Evolutionary conservation across 2,329 filamentous ascomycete genomes (phyloP).

Genomic region (Fusarium kyushuense): DNA sequence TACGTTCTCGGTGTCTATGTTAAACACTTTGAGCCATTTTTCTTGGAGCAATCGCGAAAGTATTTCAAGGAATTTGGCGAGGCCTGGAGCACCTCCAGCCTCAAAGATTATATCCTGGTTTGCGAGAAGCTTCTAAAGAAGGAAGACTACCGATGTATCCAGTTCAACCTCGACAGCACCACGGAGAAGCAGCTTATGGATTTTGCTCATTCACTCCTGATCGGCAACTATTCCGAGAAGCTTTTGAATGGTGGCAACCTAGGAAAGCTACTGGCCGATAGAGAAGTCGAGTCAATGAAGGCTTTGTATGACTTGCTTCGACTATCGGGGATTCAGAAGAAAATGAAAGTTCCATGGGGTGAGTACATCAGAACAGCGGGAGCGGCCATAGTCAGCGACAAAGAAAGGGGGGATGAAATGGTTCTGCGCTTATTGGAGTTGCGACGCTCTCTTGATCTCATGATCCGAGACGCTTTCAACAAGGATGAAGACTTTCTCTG

Average conservation of each 20-base stretch:
- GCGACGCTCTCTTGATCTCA: slow-evolving; percentile 80
- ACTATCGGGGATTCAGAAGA: slow-evolving; percentile 75
- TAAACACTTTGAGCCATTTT: slow-evolving; percentile 80
- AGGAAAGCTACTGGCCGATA: slow-evolving; percentile 77
- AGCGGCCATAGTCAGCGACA: slow-evolving; percentile 81
- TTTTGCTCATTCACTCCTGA: slow-evolving; percentile 77
- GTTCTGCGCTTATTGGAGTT: slow-evolving; percentile 84
- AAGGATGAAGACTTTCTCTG: slow-evolving; percentile 82
- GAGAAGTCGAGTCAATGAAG: slow-evolving; percentile 77
- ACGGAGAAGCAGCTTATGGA: slow-evolving; percentile 83
- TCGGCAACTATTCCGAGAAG: slow-evolving; percentile 74
- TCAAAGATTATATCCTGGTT: slow-evolving; percentile 81
- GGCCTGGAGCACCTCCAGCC: slow-evolving; percentile 69
- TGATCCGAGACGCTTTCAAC: slow-evolving; percentile 81
- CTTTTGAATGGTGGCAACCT: slow-evolving; percentile 76
- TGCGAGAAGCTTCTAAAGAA: slow-evolving; percentile 75
- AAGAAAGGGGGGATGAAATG: slow-evolving; percentile 84
- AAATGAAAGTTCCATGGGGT: slow-evolving; percentile 79
- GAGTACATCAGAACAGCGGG: slow-evolving; percentile 83
- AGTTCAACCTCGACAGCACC: slow-evolving; percentile 83
- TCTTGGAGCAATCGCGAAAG: slow-evolving; percentile 74
- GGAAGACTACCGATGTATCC: slow-evolving; percentile 82
- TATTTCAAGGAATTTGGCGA: slow-evolving; percentile 80
- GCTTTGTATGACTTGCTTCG: slow-evolving; percentile 82
- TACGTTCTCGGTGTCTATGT: slow-evolving; percentile 87